Evolutionary conservation across 352 stramenopile genomes (phyloP).

Genomic region (Blastocystis sp.): DNA sequence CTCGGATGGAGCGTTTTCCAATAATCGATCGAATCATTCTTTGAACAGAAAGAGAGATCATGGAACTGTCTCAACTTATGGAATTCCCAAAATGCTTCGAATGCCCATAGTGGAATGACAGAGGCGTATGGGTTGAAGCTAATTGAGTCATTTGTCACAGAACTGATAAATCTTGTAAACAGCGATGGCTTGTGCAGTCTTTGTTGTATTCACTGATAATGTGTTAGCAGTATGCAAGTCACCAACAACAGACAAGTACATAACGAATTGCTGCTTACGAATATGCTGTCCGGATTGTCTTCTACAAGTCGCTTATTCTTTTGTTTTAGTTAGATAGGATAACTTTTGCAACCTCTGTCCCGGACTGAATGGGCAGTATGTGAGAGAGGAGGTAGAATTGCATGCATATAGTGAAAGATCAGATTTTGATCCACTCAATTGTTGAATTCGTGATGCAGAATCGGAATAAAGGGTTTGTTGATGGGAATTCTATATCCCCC

Average conservation of each 20-base stretch:
- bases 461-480: not conserved
- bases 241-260: not conserved
- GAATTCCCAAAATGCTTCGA: not conserved
- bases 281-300: conserved; percentile 8
- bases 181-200: not conserved
- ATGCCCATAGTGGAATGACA: not conserved
- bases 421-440: conserved; percentile 18
- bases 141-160: not conserved
- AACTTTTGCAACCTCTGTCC: not conserved
- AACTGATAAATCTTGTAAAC: not conserved
- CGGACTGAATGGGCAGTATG: not conserved
- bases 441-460: not conserved
- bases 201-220: not conserved
- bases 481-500: not conserved
- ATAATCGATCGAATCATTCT: not conserved
- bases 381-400: not conserved
- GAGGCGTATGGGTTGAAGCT: not conserved
- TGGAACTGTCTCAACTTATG: not conserved
- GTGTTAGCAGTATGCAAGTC: not conserved
- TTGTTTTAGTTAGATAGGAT: not conserved
- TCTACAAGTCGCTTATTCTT: not conserved
- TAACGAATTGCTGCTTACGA: conserved; percentile 36
- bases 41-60: not conserved
- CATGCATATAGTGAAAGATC: not conserved
- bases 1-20: not conserved